Base-by-base conservation (phyloP, 164 flowering plant species). In the Kalanchoe fedtschenkoi region DNA sequence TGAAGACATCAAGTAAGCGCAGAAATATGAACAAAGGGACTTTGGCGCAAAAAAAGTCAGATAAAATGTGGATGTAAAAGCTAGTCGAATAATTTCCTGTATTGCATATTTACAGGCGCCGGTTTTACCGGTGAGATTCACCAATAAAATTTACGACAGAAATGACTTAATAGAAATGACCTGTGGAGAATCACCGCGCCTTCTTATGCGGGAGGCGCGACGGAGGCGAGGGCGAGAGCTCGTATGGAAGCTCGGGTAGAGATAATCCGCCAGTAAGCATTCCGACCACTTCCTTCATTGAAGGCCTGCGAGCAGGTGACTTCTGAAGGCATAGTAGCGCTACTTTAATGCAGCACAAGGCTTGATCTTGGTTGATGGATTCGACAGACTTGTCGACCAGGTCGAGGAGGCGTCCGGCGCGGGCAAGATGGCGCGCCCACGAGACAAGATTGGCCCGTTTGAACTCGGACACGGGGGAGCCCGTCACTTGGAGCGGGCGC, bases 211-310 rank as follows among this genome's bases (percentile, higher is more conserved):
- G 83, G 44, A 77, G 80, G 17, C 75, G 77, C 0, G 91, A 80
- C 0, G 91, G 95, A 3, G 96, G 93, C 1, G 99, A 95, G 9
- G 96, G 95, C 16, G 96, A 91, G 65, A 87, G 84, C 62, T 91
- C 97, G 43, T 78, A 65, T 0, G 95, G 96, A 57, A 95, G 69
- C 54, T 78, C 76, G 3, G 97, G 99, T 0, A 82, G 79, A 47
- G 82, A 84, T 0, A 73, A 58, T 35, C 78, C 86, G 0, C 97
- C 93, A 0, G 78, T 71, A 41, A 95, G 86, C 95, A 95, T 91
- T 30, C 76, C 85, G 61, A 86, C 89, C 30, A 91, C 81, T 65
- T 87, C 91, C 63, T 78, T 77, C 78, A 86, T 84, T 9, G 82
- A 69, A 16, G 99, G 99, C 37, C 99, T 81, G 15, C 77, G 77